Percentiles rank a stretch among this genome's conserved stretches.
Conservation (phyloP, 2,329 filamentous ascomycete species). For the Phialemoniopsis sp. region DNA sequence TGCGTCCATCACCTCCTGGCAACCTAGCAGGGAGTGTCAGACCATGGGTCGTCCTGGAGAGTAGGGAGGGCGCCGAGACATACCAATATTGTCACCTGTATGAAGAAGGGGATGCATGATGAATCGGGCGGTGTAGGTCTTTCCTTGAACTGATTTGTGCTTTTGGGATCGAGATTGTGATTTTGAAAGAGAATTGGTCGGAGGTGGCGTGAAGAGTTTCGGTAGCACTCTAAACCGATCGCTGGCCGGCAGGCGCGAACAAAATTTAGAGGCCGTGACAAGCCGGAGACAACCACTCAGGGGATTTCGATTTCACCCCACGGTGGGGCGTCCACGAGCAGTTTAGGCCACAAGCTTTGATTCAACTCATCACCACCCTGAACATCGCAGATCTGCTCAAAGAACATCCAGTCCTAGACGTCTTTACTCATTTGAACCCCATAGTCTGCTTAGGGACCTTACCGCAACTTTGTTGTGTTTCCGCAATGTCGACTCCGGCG, state of each 20-base stretch:
- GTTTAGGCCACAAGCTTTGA: too few relatives aligned
- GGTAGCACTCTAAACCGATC: not conserved
- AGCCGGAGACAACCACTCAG: too few relatives aligned
- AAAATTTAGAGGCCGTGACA: too few relatives aligned
- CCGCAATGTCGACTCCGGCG: slow-evolving; percentile 45
- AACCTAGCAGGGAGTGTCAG: slow-evolving; percentile 54
- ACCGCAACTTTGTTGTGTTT: not conserved
- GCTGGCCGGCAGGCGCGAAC: slow-evolving; percentile 4
- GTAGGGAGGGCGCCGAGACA: slow-evolving; percentile 4
- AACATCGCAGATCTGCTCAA: not conserved
- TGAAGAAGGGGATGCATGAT: slow-evolving; percentile 97
- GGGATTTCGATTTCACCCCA: too few relatives aligned
- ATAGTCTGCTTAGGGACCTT: too few relatives aligned
- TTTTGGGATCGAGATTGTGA: too few relatives aligned
- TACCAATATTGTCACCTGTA: slow-evolving; percentile 87
- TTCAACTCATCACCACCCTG: not conserved
- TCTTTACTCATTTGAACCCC: too few relatives aligned
- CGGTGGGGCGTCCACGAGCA: slow-evolving; percentile 2
- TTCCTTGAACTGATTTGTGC: too few relatives aligned
- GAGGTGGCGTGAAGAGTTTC: too few relatives aligned
- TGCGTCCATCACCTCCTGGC: slow-evolving; percentile 88
- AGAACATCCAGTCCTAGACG: too few relatives aligned
- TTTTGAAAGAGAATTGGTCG: too few relatives aligned
- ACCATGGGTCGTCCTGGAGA: not conserved
- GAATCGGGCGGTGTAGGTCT: not conserved